Percentiles rank a stretch among this genome's conserved stretches.
These are phyloP conservation scores for Comarum palustre DNA, from an alignment of 306 rosid genomes.

Conservation along the genomic window DNA sequence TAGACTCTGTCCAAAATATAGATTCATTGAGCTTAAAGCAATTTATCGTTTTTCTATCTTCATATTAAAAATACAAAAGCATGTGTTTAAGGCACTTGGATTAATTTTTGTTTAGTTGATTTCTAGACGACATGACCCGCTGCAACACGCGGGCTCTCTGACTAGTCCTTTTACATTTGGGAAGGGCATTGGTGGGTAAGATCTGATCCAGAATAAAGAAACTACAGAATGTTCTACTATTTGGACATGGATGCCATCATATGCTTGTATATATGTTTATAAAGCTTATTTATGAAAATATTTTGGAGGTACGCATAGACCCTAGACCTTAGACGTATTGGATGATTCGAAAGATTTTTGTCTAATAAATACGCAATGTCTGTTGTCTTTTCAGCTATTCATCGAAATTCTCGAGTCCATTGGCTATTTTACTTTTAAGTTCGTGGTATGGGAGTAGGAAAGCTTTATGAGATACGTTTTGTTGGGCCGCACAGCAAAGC, in stretches of 20 bases:
- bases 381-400: neutral
- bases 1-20: too few relatives aligned
- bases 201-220: conserved; percentile 43
- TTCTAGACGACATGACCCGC: too few relatives aligned
- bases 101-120: too few relatives aligned
- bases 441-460: neutral
- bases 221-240: conserved; percentile 16
- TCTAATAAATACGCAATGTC: neutral
- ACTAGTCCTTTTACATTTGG: conserved; percentile 30
- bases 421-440: neutral
- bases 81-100: too few relatives aligned
- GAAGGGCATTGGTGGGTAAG: conserved; percentile 28
- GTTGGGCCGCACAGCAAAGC: neutral
- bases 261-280: conserved; percentile 27
- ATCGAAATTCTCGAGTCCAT: neutral
- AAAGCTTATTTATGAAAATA: conserved; percentile 8
- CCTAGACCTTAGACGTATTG: neutral
- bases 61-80: too few relatives aligned
- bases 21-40: too few relatives aligned
- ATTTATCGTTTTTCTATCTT: too few relatives aligned
- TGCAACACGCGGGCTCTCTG: too few relatives aligned
- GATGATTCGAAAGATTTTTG: neutral
- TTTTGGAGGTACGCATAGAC: neutral
- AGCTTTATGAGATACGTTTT: neutral
- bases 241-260: conserved; percentile 7